A percentile compares a stretch with the other conserved stretches of the same genome.
Evolutionary conservation across 345 rosid genomes (phyloP).

Genomic region (Sonneratia caseolaris): DNA sequence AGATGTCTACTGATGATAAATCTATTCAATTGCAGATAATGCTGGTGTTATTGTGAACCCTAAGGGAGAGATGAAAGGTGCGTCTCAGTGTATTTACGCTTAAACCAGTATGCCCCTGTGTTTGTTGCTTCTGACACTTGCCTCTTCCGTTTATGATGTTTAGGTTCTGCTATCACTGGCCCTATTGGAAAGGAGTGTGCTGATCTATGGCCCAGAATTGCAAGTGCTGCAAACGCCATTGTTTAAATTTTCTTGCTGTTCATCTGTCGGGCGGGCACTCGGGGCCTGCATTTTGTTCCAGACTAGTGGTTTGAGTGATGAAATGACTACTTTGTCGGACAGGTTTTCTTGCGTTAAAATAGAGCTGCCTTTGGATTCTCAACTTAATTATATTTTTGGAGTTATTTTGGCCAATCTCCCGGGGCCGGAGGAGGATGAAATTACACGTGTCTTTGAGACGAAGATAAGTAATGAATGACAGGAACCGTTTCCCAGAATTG

Average conservation of each 20-base stretch:
- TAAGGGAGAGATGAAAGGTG: conserved; percentile 85
- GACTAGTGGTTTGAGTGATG: too few relatives aligned
- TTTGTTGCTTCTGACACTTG: not conserved
- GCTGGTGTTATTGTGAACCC: conserved; percentile 78
- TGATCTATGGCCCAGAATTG: conserved; percentile 67
- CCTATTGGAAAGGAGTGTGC: conserved; percentile 83
- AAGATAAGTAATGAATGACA: too few relatives aligned
- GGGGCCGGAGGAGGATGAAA: too few relatives aligned
- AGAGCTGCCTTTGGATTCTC: too few relatives aligned
- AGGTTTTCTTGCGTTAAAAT: too few relatives aligned
- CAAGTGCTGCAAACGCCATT: conserved; percentile 20
- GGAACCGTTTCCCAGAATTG: not conserved
- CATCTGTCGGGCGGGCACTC: not conserved
- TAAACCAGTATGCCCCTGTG: not conserved
- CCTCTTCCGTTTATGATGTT: not conserved
- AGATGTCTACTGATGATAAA: not conserved
- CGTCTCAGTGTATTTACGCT: not conserved
- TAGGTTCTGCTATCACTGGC: conserved; percentile 79
- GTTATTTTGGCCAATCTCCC: too few relatives aligned
- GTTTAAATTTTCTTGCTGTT: not conserved
- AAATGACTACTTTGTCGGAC: too few relatives aligned
- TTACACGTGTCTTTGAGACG: too few relatives aligned
- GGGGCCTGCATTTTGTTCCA: too few relatives aligned
- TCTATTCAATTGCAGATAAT: conserved; percentile 35
- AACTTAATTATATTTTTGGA: too few relatives aligned